Evolutionary conservation across 129 eudicot species (phyloP), one percentile per base, ranked within the genome.

Genomic region (Sambucus nigra): DNA sequence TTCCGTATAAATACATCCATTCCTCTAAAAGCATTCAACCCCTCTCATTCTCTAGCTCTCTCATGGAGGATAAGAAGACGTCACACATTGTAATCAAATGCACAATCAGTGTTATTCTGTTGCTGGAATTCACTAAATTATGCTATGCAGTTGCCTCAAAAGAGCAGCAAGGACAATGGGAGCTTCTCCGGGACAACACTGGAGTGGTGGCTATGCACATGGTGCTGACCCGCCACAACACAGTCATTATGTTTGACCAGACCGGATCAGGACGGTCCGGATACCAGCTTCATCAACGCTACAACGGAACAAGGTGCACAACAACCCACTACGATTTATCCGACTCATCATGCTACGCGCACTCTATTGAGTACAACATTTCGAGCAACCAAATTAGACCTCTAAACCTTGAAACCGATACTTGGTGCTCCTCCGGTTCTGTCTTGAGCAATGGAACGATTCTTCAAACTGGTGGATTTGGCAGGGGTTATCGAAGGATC

Each of bases 141-240:
- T 11, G 54, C n/a, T 53, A 15, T 21, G 50, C 67, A 2, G 41
- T 42, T 16, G 25, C 49, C 15, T 31, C 31, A 28, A n/a, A 28
- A 39, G 9, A 40, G 60, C 26, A 39, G n/a, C n/a, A 33, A 48
- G 83, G 95, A 63, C 49, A 28, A 8, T 86, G 95, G 95, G 55
- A 74, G 25, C 74, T 72, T 49, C 71, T 86, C 6, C 48, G 69
- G 55, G 72, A 81, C 53, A 75, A 66, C 63, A 72, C 82, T 0
- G 95, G 95, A 0, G 91, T 86, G 0, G 74, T 81, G 25, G 86
- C 79, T 2, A 81, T 81, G 91, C 91, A 86, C 72, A 78, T 81
- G 91, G 83, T 70, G 5, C 57, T 86, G 29, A 81, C 95, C 47
- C 80, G 69, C 56, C 63, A 55, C 21, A 69, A 81, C 69, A 81